Conservation (phyloP, 2,329 filamentous ascomycete genomes). For the Talaromyces albobiverticillius region DNA sequence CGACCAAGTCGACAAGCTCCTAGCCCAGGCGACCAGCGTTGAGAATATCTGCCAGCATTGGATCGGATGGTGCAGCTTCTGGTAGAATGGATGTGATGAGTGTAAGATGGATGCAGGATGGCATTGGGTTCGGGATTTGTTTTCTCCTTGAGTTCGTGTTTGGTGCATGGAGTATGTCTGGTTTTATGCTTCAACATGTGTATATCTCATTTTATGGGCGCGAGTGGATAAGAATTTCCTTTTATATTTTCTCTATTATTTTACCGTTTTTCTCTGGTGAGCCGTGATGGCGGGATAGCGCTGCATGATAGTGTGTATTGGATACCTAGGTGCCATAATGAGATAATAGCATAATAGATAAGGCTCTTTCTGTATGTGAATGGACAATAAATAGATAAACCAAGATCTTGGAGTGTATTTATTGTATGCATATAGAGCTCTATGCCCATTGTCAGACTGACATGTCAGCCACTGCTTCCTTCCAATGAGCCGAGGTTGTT, state of each 20-base stretch:
- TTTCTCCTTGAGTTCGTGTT: constrained; percentile 10
- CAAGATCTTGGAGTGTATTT: no score
- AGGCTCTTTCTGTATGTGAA: no score
- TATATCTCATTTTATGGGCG: constrained; percentile 3
- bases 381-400: no score
- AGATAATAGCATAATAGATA: no score
- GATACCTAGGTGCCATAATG: no score
- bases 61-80: constrained; percentile 98
- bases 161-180: constrained; percentile 1
- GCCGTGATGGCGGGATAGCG: neutral
- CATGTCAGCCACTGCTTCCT: no score
- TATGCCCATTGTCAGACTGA: no score
- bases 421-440: no score
- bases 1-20: constrained; percentile 88
- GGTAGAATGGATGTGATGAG: constrained; percentile 51
- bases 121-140: neutral
- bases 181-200: neutral
- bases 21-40: constrained; percentile 91
- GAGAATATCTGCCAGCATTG: constrained; percentile 99
- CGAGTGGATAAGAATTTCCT: neutral
- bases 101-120: constrained; percentile 4
- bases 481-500: constrained; percentile 8
- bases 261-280: neutral
- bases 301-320: no score
- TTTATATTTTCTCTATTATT: neutral